A percentile compares a stretch with the other conserved stretches of the same genome.
phyloP scores from a whole-genome alignment of 192 early-diverging fungal genomes.

The Linnemannia elongata region DNA sequence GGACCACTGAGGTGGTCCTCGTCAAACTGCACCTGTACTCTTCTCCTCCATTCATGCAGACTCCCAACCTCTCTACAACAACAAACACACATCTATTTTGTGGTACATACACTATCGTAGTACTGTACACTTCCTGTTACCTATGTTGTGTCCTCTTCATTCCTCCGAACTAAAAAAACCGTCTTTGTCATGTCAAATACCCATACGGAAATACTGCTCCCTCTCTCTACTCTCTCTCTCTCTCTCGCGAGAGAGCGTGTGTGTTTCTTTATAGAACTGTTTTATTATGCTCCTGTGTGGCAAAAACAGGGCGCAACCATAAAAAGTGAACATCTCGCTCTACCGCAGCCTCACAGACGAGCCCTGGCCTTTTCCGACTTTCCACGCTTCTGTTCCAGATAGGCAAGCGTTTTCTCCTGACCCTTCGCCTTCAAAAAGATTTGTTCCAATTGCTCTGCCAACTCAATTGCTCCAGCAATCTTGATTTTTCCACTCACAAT shows the following conservation, averaged over 20 bases:
- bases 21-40: neutral
- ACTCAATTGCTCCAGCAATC: conserved; percentile 53
- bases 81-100: neutral
- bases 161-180: neutral
- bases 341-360: conserved; percentile 14
- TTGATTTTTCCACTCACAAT: conserved; percentile 54
- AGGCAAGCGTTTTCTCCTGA: conserved; percentile 46
- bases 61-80: neutral
- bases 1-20: neutral
- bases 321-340: neutral
- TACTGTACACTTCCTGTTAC: neutral
- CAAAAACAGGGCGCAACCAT: neutral
- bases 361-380: conserved; percentile 37
- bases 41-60: neutral
- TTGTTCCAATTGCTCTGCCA: conserved; percentile 46
- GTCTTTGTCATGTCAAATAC: neutral
- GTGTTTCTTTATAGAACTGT: neutral
- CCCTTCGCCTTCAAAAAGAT: conserved; percentile 49
- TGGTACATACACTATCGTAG: neutral
- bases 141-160: neutral
- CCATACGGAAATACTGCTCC: neutral
- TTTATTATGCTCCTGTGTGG: neutral
- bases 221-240: no score
- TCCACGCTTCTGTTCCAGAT: conserved; percentile 41
- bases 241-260: neutral